Evolutionary conservation across 495 filamentous ascomycete genomes (phyloP).

Genomic region (Daldinia childiae): DNA sequence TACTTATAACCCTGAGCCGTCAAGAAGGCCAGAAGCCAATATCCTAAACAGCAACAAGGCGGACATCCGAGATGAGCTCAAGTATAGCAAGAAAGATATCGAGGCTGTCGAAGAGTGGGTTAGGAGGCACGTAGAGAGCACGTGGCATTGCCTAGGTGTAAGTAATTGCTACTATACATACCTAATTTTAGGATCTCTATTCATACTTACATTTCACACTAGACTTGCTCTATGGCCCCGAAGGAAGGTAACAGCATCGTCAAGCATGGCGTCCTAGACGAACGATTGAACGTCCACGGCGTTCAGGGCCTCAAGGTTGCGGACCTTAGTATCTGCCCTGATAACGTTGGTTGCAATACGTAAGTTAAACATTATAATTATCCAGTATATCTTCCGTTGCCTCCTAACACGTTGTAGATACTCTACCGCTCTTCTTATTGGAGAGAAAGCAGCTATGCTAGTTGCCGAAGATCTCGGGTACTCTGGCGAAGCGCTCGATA

Average conservation of each 20-base stretch:
- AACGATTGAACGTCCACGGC: conserved; percentile 81
- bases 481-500: conserved; percentile 74
- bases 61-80: conserved; percentile 66
- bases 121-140: conserved; percentile 78
- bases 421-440: conserved; percentile 79
- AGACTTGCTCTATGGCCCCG: conserved; percentile 85
- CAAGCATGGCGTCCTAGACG: conserved; percentile 82
- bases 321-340: conserved; percentile 81
- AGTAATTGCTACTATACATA: conserved; percentile 33
- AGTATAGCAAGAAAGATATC: conserved; percentile 75
- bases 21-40: conserved; percentile 58
- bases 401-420: conserved; percentile 48
- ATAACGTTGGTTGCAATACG: conserved; percentile 85
- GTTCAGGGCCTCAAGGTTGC: conserved; percentile 84
- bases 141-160: conserved; percentile 74
- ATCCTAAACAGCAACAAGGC: conserved; percentile 63
- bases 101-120: conserved; percentile 80
- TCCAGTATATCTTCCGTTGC: not conserved
- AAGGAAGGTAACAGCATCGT: conserved; percentile 80
- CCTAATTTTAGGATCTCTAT: not conserved
- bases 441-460: conserved; percentile 81
- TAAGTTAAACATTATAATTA: conserved; percentile 52
- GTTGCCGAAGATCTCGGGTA: conserved; percentile 82
- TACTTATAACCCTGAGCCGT: conserved; percentile 48
- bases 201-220: conserved; percentile 46